A percentile compares a stretch with the other conserved stretches of the same genome.
Conservation (phyloP, 2,329 filamentous ascomycete species). For the Fusarium secorum region DNA sequence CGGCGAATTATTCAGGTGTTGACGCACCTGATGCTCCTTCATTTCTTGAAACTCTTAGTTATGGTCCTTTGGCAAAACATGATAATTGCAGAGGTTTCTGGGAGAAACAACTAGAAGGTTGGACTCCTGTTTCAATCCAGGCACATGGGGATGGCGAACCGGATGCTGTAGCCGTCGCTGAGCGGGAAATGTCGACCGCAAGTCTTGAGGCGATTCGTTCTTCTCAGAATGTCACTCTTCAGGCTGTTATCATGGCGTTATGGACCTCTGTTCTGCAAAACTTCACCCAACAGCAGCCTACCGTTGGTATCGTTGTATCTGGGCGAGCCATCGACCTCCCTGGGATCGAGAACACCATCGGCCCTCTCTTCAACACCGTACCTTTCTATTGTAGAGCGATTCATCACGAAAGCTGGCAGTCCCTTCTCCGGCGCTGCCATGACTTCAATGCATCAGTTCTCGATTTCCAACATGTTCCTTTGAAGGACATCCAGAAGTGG, state of each 20-base stretch:
- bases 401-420: constrained; percentile 61
- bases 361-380: constrained; percentile 90
- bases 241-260: constrained; percentile 77
- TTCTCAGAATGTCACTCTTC: constrained; percentile 75
- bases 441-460: constrained; percentile 72
- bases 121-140: constrained; percentile 29
- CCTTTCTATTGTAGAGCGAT: constrained; percentile 67
- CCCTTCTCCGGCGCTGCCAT: constrained; percentile 71
- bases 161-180: background rate
- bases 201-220: constrained; percentile 62
- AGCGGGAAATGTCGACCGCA: constrained; percentile 47
- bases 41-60: constrained; percentile 72
- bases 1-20: constrained; percentile 30
- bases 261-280: constrained; percentile 72
- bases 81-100: constrained; percentile 67
- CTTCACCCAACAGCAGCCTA: constrained; percentile 55
- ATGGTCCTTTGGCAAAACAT: constrained; percentile 70
- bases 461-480: constrained; percentile 74
- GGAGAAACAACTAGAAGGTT: constrained; percentile 61
- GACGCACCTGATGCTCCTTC: constrained; percentile 51
- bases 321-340: constrained; percentile 77
- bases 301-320: constrained; percentile 79
- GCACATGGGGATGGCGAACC: constrained; percentile 8
- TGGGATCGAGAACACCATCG: constrained; percentile 71
- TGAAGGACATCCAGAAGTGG: constrained; percentile 85